Percentiles rank a stretch among this genome's conserved stretches.
Evolutionary conservation across 2,329 filamentous ascomycete species (phyloP).

Genomic region (Colletotrichum truncatum): DNA sequence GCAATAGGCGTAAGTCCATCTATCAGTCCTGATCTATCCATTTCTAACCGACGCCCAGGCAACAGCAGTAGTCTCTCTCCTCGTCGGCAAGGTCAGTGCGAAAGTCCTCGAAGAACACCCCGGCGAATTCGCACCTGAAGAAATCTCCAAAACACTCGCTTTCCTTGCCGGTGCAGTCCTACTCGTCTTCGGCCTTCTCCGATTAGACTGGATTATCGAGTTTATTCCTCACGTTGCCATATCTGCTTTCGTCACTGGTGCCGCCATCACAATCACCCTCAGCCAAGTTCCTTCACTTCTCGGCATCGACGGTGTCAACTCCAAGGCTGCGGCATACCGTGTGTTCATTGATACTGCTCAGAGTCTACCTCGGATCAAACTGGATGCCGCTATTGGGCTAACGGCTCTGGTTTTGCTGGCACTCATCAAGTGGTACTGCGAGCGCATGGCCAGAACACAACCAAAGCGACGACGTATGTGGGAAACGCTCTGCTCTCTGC

Average conservation of each 20-base stretch:
- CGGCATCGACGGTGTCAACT: constrained; percentile 60
- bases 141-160: constrained; percentile 57
- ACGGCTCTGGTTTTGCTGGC: constrained; percentile 76
- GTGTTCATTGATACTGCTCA: constrained; percentile 63
- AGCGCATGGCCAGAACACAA: constrained; percentile 65
- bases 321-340: constrained; percentile 55
- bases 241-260: constrained; percentile 64
- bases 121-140: constrained; percentile 34
- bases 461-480: constrained; percentile 70
- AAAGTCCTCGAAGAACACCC: constrained; percentile 45
- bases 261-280: constrained; percentile 58
- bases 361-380: constrained; percentile 54
- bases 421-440: constrained; percentile 62
- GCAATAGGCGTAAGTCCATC: constrained; percentile 69
- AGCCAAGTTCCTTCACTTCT: constrained; percentile 61
- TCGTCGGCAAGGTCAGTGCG: constrained; percentile 56
- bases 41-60: constrained; percentile 55
- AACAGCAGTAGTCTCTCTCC: constrained; percentile 60
- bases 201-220: constrained; percentile 63
- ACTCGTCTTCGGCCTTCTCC: constrained; percentile 57
- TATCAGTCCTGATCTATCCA: too few relatives aligned
- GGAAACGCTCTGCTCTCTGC: constrained; percentile 79
- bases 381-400: constrained; percentile 80
- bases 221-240: constrained; percentile 63
- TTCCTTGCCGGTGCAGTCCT: constrained; percentile 59